Evolutionary conservation across 2,329 filamentous ascomycete genomes (phyloP).

Genomic region (Talaromyces sp.): DNA sequence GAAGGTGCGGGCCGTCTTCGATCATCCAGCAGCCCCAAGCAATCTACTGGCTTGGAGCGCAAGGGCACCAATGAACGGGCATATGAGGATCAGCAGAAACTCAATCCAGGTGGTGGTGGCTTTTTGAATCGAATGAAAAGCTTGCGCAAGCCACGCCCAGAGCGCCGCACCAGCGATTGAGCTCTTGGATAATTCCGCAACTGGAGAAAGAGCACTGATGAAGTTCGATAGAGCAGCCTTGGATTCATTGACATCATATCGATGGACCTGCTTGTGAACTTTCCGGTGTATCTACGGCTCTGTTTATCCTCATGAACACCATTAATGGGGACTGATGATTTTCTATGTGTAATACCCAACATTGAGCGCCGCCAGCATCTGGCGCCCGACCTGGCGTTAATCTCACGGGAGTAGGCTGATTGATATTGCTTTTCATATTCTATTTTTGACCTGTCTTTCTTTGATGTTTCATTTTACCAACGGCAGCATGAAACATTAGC

Average conservation of each 20-base stretch:
- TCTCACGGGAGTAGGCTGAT: slow-evolving; percentile 17
- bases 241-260: too few relatives aligned
- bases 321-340: slow-evolving; percentile 20
- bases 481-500: slow-evolving; percentile 3
- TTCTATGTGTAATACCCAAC: slow-evolving; percentile 29
- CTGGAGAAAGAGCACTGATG: background rate
- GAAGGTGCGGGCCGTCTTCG: slow-evolving; percentile 39
- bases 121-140: slow-evolving; percentile 81
- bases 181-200: background rate
- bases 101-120: slow-evolving; percentile 56
- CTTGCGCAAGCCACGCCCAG: slow-evolving; percentile 61
- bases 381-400: slow-evolving; percentile 25
- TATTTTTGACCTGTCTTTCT: background rate
- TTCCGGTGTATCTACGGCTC: slow-evolving; percentile 2
- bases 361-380: slow-evolving; percentile 19
- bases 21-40: slow-evolving; percentile 63
- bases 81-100: slow-evolving; percentile 43
- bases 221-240: background rate
- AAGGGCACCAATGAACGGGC: slow-evolving; percentile 62
- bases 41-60: slow-evolving; percentile 60
- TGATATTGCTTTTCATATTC: slow-evolving; percentile 8
- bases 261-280: too few relatives aligned
- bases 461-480: background rate
- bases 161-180: slow-evolving; percentile 39
- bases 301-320: slow-evolving; percentile 6